phyloP scores from a whole-genome alignment of 1,284 basidiomycete genomes.

The Puccinia hordei region DNA sequence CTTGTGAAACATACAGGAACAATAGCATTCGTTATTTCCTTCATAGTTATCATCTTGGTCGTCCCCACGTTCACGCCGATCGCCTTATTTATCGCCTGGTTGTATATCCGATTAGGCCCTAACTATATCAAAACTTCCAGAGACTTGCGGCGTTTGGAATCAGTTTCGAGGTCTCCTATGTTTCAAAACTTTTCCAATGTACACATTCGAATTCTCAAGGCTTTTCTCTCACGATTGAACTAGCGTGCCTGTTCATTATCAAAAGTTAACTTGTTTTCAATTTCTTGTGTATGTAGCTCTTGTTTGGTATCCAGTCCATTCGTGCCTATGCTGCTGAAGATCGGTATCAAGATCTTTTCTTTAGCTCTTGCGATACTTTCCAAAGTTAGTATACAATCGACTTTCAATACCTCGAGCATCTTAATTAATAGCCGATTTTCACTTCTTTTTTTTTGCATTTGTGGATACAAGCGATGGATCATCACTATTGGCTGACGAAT shows the following conservation, averaged over 20 bases:
- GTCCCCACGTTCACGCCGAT: conserved; percentile 57
- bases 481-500: conserved; percentile 51
- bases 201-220: background rate
- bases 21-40: conserved; percentile 66
- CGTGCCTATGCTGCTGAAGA: conserved; percentile 50
- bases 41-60: conserved; percentile 59
- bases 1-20: conserved; percentile 59
- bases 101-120: conserved; percentile 46
- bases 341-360: conserved; percentile 57
- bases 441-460: background rate
- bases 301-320: conserved; percentile 50
- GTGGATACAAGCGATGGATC: conserved; percentile 47
- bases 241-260: background rate
- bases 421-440: background rate
- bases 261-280: background rate
- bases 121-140: conserved; percentile 55
- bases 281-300: conserved; percentile 15
- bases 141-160: conserved; percentile 49
- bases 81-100: conserved; percentile 45
- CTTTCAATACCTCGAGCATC: conserved; percentile 50
- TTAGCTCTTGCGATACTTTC: conserved; percentile 48
- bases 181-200: conserved; percentile 52
- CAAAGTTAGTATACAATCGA: conserved; percentile 27
- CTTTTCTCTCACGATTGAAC: background rate
- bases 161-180: conserved; percentile 48